phyloP scores from a whole-genome alignment of 176 grass and related monocot genomes.

The Dactylis glomerata region DNA sequence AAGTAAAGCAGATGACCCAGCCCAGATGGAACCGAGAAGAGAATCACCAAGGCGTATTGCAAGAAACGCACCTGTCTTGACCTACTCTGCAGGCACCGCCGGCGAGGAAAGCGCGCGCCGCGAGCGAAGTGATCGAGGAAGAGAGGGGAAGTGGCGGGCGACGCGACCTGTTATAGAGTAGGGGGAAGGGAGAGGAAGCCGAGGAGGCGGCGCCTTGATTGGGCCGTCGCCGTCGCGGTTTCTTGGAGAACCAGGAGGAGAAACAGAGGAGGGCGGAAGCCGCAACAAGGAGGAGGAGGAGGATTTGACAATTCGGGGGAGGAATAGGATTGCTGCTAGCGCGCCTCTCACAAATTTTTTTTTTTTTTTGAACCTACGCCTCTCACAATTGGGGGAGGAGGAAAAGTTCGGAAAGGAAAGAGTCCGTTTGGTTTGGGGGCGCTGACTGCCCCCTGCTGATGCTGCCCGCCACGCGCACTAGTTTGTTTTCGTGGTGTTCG shows the following conservation, averaged over 20 bases:
- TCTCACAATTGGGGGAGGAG: no score
- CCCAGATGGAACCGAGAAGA: not conserved
- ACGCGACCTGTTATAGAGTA: not conserved
- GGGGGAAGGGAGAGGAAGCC: not conserved
- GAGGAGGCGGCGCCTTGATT: slow-evolving; percentile 17
- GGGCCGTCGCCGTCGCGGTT: slow-evolving; percentile 35
- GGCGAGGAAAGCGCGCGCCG: not conserved
- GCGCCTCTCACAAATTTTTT: not conserved
- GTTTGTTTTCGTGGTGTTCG: no score
- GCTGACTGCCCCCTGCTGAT: no score
- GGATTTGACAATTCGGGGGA: not conserved
- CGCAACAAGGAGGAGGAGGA: not conserved
- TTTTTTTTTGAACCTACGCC: no score
- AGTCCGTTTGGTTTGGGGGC: no score
- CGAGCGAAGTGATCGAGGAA: slow-evolving; percentile 5
- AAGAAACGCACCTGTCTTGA: slow-evolving; percentile 34
- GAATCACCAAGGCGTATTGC: not conserved
- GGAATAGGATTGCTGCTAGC: not conserved
- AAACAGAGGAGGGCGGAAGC: not conserved
- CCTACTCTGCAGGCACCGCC: not conserved
- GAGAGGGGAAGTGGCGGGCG: not conserved
- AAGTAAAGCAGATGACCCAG: not conserved
- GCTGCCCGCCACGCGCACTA: no score
- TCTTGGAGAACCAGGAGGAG: not conserved
- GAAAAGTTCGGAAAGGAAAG: no score